These are phyloP conservation scores for Hibiscus mutabilis DNA, from an alignment of 345 rosid species.

Conservation along the genomic window DNA sequence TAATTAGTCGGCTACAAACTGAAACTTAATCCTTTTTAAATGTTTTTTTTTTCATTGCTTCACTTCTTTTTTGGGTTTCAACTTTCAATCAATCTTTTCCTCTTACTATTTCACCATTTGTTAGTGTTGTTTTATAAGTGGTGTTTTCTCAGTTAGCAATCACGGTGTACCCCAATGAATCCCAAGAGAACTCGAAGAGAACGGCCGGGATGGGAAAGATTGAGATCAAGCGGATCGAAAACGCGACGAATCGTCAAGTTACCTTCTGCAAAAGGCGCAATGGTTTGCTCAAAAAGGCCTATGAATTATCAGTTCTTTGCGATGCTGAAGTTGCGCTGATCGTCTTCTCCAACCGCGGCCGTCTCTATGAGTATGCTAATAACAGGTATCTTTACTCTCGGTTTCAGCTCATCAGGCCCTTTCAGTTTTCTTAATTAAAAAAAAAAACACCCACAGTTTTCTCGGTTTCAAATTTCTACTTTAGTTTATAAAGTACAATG, in stretches of 20 bases:
- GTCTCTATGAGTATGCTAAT: slow-evolving; percentile 98
- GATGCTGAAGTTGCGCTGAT: slow-evolving; percentile 83
- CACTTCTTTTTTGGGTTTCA: slow-evolving; percentile 38
- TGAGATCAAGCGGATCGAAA: slow-evolving; percentile 99
- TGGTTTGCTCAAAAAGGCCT: slow-evolving; percentile 94
- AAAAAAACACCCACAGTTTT: background rate
- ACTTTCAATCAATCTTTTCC: slow-evolving; percentile 21
- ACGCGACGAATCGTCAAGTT: slow-evolving; percentile 96
- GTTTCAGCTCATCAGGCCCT: background rate
- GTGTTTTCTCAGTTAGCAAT: background rate
- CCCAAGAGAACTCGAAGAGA: slow-evolving; percentile 47
- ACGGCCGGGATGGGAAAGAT: slow-evolving; percentile 96
- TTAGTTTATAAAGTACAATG: background rate
- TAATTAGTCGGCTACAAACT: slow-evolving; percentile 31
- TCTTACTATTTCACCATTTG: background rate
- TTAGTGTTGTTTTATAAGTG: background rate
- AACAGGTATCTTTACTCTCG: slow-evolving; percentile 66
- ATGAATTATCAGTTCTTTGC: slow-evolving; percentile 87
- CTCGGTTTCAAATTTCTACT: background rate
- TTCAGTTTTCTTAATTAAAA: background rate
- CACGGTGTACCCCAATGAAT: slow-evolving; percentile 37
- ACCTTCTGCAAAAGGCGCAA: slow-evolving; percentile 96
- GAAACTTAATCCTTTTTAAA: slow-evolving; percentile 24
- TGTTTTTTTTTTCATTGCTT: slow-evolving; percentile 24
- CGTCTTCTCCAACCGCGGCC: slow-evolving; percentile 98